A percentile compares a stretch with the other conserved stretches of the same genome.
These are phyloP conservation scores for Gymnopilus junonius DNA, from an alignment of 768 basidiomycete genomes.

Conservation along the genomic window DNA sequence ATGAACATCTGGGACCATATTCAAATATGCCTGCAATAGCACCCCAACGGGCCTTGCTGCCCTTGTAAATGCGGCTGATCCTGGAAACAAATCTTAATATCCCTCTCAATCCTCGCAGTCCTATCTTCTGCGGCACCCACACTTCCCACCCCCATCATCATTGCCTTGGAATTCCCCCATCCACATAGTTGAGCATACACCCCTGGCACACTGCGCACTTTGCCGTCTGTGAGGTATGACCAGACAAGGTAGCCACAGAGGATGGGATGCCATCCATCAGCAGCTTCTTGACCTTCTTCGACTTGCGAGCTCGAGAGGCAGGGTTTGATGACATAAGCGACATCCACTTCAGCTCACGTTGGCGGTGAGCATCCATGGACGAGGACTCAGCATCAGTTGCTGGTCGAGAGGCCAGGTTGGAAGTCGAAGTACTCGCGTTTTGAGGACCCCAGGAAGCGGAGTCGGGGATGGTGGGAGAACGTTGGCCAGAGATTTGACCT, in stretches of 20 bases:
- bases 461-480: conserved; percentile 24
- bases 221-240: conserved; percentile 80
- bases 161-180: not conserved
- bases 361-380: conserved; percentile 68
- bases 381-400: conserved; percentile 36
- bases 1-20: conserved; percentile 84
- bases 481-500: conserved; percentile 20
- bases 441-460: not conserved
- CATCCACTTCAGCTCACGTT: conserved; percentile 82
- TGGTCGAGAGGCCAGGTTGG: not conserved
- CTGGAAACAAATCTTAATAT: conserved; percentile 56
- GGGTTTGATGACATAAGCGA: conserved; percentile 56
- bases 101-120: conserved; percentile 59
- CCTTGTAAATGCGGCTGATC: conserved; percentile 64
- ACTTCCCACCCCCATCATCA: not conserved
- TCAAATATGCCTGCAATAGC: conserved; percentile 73
- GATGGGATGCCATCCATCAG: conserved; percentile 81
- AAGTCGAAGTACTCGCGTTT: conserved; percentile 6
- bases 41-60: conserved; percentile 59
- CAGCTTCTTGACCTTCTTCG: conserved; percentile 75
- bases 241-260: conserved; percentile 85
- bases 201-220: conserved; percentile 67
- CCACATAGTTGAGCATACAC: conserved; percentile 69
- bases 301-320: conserved; percentile 70
- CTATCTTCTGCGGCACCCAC: conserved; percentile 53